These are phyloP conservation scores for Citrullus colocynthis DNA, from an alignment of 306 rosid species.

Conservation along the genomic window DNA sequence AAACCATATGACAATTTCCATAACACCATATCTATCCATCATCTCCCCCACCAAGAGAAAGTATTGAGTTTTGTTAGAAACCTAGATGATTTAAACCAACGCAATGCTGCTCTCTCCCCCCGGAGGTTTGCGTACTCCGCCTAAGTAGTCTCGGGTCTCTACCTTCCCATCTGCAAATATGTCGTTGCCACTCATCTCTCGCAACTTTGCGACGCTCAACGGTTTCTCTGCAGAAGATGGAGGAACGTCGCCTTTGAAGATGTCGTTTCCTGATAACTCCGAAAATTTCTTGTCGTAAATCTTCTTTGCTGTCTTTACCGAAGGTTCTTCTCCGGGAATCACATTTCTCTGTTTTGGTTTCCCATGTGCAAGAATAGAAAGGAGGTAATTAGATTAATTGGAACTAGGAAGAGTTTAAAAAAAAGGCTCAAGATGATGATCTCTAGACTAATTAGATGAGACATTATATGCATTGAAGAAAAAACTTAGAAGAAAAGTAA, in stretches of 20 bases:
- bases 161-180: conserved; percentile 95
- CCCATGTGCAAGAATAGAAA: neutral
- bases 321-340: conserved; percentile 33
- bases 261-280: conserved; percentile 75
- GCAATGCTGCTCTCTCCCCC: conserved; percentile 99
- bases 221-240: conserved; percentile 73
- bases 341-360: conserved; percentile 15
- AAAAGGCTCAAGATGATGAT: neutral
- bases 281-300: conserved; percentile 60
- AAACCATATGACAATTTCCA: conserved; percentile 24
- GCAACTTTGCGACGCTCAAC: conserved; percentile 64
- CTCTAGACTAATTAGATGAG: neutral
- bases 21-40: neutral
- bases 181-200: conserved; percentile 87
- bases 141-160: conserved; percentile 81
- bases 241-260: conserved; percentile 66
- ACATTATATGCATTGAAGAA: neutral
- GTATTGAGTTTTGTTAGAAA: conserved; percentile 37
- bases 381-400: neutral
- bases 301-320: conserved; percentile 71
- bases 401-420: neutral
- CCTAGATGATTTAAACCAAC: conserved; percentile 60
- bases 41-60: neutral
- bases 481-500: neutral
- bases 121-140: conserved; percentile 97